These are phyloP conservation scores for Cyphellophora attinorum DNA, from an alignment of 2,329 filamentous ascomycete genomes.

Conservation along the genomic window DNA sequence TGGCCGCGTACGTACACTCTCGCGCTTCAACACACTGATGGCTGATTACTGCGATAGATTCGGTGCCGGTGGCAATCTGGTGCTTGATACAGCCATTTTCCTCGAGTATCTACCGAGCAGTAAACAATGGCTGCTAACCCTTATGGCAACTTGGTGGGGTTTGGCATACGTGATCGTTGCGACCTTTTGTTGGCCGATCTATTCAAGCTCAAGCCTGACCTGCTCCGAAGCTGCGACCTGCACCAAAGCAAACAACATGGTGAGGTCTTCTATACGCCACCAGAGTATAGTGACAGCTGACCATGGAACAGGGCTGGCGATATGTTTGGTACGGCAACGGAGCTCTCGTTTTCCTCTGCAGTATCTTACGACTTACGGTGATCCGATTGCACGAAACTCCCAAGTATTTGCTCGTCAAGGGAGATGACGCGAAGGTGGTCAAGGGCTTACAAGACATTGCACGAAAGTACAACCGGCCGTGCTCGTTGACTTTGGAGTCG, in stretches of 20 bases:
- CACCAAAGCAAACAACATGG: conserved; percentile 39
- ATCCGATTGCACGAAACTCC: conserved; percentile 48
- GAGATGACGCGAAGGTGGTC: conserved; percentile 42
- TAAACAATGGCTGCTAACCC: conserved; percentile 48
- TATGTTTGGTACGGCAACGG: conserved; percentile 47
- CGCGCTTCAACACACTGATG: too few species aligned
- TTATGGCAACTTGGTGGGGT: conserved; percentile 24
- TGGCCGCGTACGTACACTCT: too few species aligned
- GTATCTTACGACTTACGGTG: conserved; percentile 41
- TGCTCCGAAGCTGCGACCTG: conserved; percentile 30
- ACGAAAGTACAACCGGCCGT: conserved; percentile 41
- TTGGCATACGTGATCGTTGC: conserved; percentile 41
- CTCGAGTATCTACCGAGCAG: conserved; percentile 46
- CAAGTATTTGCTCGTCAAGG: conserved; percentile 45
- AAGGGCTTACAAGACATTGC: conserved; percentile 40
- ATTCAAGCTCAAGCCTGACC: conserved; percentile 27
- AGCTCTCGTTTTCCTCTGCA: conserved; percentile 43
- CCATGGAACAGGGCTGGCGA: conserved; percentile 65
- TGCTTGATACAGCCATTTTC: conserved; percentile 37
- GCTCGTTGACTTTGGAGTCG: conserved; percentile 38
- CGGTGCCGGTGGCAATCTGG: conserved; percentile 10
- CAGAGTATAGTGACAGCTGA: too few species aligned
- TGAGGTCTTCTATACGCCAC: too few species aligned
- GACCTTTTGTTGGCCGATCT: conserved; percentile 63
- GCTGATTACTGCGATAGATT: too few species aligned